phyloP scores from a whole-genome alignment of 306 rosid genomes.

The Malus sieversii region DNA sequence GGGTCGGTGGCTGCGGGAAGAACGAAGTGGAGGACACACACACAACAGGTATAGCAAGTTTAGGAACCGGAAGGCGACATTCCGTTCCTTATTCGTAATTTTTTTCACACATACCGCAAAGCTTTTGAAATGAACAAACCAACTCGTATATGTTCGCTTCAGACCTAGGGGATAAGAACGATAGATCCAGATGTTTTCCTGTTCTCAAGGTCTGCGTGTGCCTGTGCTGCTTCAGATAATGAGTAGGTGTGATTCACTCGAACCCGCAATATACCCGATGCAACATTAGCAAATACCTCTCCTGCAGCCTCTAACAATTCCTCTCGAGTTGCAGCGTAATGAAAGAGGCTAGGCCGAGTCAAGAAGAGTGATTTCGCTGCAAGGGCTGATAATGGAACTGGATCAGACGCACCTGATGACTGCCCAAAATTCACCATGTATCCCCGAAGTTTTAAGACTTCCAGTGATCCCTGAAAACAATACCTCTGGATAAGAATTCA shows the following conservation, averaged over 20 bases:
- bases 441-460: conserved; percentile 57
- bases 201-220: conserved; percentile 74
- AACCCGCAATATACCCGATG: conserved; percentile 52
- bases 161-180: conserved; percentile 57
- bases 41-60: too few species aligned
- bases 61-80: too few species aligned
- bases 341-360: conserved; percentile 69
- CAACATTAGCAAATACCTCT: conserved; percentile 58
- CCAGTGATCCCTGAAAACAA: conserved; percentile 66
- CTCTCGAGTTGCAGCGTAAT: conserved; percentile 48
- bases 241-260: conserved; percentile 65
- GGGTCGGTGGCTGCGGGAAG: too few species aligned
- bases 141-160: conserved; percentile 38
- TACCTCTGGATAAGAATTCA: background rate
- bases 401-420: conserved; percentile 83
- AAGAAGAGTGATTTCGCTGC: conserved; percentile 64
- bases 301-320: conserved; percentile 62
- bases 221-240: conserved; percentile 66
- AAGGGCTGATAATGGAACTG: conserved; percentile 64
- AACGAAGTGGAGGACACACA: too few species aligned
- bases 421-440: conserved; percentile 87
- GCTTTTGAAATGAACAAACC: conserved; percentile 2
- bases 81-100: too few species aligned
- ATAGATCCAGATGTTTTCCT: conserved; percentile 77
- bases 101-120: too few species aligned